A percentile compares a stretch with the other conserved stretches of the same genome.
Evolutionary conservation across 176 grass and related monocot genomes (phyloP).

Genomic region (Paspalum vaginatum): DNA sequence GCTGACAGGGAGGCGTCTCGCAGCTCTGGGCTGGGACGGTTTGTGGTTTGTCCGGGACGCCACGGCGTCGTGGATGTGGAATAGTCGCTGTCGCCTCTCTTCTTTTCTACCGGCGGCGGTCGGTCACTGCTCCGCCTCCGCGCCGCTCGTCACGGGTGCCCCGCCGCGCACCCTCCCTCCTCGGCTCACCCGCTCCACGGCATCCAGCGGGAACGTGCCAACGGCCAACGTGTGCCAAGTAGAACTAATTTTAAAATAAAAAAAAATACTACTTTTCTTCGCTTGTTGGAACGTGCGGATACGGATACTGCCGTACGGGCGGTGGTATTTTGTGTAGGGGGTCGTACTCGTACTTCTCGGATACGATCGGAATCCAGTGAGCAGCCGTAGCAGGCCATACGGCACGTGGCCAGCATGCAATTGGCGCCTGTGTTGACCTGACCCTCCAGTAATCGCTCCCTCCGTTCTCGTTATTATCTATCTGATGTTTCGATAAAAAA

Average conservation of each 20-base stretch:
- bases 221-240: background rate
- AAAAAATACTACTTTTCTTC: background rate
- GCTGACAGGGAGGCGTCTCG: constrained; percentile 1
- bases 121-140: background rate
- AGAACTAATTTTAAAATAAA: too few species aligned
- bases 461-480: too few species aligned
- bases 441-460: too few species aligned
- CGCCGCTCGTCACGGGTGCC: constrained; percentile 36
- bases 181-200: background rate
- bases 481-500: too few species aligned
- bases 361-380: too few species aligned
- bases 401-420: too few species aligned
- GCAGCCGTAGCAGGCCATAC: too few species aligned
- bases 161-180: background rate
- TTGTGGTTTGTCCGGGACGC: constrained; percentile 9
- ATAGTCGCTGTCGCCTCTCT: background rate
- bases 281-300: too few species aligned
- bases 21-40: background rate
- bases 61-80: constrained; percentile 2
- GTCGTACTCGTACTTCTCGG: too few species aligned
- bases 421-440: too few species aligned
- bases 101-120: background rate
- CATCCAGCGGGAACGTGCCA: constrained; percentile 1
- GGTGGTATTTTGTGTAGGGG: too few species aligned
- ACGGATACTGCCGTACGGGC: too few species aligned